Evolutionary conservation across 2,329 filamentous ascomycete genomes (phyloP), one percentile per base, ranked within the genome.

Genomic region (Pestalotiopsis sp.): DNA sequence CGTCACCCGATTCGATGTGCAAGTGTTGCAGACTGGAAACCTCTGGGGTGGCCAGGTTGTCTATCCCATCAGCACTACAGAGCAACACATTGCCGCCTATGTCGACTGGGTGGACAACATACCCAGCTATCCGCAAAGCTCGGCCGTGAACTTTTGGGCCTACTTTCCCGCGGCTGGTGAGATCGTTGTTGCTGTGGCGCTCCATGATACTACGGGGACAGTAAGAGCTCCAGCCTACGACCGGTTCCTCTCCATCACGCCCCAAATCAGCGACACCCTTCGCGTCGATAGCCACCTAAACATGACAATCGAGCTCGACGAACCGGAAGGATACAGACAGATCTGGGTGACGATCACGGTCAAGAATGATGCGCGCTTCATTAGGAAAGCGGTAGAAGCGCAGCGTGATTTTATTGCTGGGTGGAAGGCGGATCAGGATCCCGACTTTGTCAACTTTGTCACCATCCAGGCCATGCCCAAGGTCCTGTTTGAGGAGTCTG

Each of bases 391-490:
- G 7, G 77, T 80, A 56, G 78, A 78, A 67, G 78, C 83, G 67
- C 82, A 84, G 72, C 73, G 77, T 58, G 76, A 78, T 12, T 78
- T 83, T 68, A 75, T 82, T 58, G 74, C 73, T 31, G 76, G 72
- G 41, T 69, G 79, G 65, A 77, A 78, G 61, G 73, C 70, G 7
- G 69, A 72, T 39, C 74, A 74, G 1, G 74, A 74, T 45, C 75
- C 74, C 23, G 75, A 81, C 62, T 80, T 79, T 72, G 66, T 74
- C 17, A 78, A 76, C 17, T 75, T 80, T 7, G 72, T 71, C 13
- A 74, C 78, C 6, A 78, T 81, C 65, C 80, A 82, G 71, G 75
- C 81, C 31, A 76, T 84, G 31, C 79, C 82, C 13, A 77, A 78
- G n/a, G 71, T 80, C 3, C 78, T 80, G 69, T 76, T 74, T 61